Evolutionary conservation across 441 rosid species (phyloP), one percentile per base, ranked within the genome.

Genomic region (Mallotus repandus): DNA sequence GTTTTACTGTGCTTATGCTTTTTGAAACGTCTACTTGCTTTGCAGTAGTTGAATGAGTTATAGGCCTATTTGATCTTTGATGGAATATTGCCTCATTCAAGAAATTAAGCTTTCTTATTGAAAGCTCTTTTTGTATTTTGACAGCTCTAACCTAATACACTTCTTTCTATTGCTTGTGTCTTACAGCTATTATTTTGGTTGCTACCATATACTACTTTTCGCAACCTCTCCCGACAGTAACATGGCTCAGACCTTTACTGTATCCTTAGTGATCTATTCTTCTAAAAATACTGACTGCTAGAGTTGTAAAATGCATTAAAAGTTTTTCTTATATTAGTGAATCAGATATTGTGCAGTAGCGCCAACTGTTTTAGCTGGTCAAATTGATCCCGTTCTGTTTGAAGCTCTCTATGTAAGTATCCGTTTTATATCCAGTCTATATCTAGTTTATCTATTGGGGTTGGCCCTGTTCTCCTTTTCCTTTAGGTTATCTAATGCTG

Each of bases 331-430:
- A 78, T 78, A 72, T 60, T 43, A 67, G 74, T 67, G 70, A 76
- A 81, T 78, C 76, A 94, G 98, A 86, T 94, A 87, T 84, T 91
- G 92, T 72, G 93, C 97, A 64, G 14, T 91, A 58, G 98, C 98
- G 52, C 99, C 99, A 60, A 91, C 96, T 52, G 62, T 92, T 74
- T 81, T 95, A 80, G 89, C 88, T 76, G 94, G 99, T 64, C 94
- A 84, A 78, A 89, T 95, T 67, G 86, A 87, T 81, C 97, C 97
- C 2, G 70, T 85, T 69, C 92, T 95, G 59, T 92, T 95, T 71
- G 98, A 95, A 72, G 96, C 98, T 78, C 84, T 95, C 77, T 94
- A 92, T 78, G 97, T 92, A 79, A 87, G 97, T 84, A 21, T 46
- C 74, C 45, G 1, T 70, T 15, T 35, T 13, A 0, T 45, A 45